Evolutionary conservation across 2,329 filamentous ascomycete species (phyloP).

Genomic region (Claviceps purpurea): DNA sequence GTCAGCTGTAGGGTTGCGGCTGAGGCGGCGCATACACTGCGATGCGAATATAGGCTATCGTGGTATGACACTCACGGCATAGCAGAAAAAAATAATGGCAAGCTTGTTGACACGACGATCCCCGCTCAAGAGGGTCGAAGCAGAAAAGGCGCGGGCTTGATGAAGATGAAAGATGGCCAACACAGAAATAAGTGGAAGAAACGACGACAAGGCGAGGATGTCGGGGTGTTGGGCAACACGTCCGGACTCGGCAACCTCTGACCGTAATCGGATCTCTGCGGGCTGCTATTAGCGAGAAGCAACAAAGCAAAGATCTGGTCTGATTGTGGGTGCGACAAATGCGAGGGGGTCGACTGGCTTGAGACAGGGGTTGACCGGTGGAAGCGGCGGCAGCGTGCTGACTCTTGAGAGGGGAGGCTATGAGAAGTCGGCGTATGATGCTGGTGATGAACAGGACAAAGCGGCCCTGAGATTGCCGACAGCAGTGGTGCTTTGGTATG

Average conservation of each 20-base stretch:
- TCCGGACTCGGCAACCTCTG: background rate
- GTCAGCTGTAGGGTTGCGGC: slow-evolving; percentile 12
- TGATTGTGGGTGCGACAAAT: slow-evolving; percentile 7
- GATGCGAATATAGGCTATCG: background rate
- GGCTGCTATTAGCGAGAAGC: background rate
- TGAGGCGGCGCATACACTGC: slow-evolving; percentile 2
- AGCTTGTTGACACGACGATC: slow-evolving; percentile 29
- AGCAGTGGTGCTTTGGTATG: background rate
- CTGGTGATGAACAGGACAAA: background rate
- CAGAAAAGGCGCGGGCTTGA: slow-evolving; percentile 22
- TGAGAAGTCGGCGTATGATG: background rate
- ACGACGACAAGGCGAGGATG: background rate
- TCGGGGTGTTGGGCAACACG: background rate
- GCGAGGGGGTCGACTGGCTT: slow-evolving; percentile 8
- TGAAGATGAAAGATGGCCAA: background rate
- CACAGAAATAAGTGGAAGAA: background rate
- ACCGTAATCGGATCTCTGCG: background rate
- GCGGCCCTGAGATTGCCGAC: background rate
- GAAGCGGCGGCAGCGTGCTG: background rate
- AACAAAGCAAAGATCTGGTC: background rate
- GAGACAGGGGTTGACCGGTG: slow-evolving; percentile 3
- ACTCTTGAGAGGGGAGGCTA: background rate
- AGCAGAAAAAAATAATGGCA: slow-evolving; percentile 21
- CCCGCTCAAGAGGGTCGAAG: slow-evolving; percentile 29
- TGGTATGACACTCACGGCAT: slow-evolving; percentile 28